A percentile compares a stretch with the other conserved stretches of the same genome.
phyloP scores from a whole-genome alignment of 495 filamentous ascomycete genomes.

The Penicillium pulvis region DNA sequence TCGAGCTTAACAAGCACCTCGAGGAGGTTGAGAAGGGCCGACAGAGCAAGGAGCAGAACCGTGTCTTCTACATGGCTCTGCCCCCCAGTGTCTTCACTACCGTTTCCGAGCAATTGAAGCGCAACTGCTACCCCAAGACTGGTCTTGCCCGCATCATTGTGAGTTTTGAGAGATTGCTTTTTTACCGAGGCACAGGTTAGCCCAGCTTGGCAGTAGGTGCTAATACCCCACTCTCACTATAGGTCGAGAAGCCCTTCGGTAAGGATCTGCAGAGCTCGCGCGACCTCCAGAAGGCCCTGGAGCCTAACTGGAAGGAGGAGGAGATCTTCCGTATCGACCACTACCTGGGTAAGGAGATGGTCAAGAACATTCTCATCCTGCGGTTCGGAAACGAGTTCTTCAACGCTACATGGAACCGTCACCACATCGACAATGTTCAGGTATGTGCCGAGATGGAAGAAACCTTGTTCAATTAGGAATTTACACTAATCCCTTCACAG shows the following conservation, averaged over 20 bases:
- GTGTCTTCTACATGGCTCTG: conserved; percentile 99
- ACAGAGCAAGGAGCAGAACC: conserved; percentile 70
- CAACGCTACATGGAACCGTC: conserved; percentile 97
- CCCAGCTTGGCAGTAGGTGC: not conserved
- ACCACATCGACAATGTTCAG: conserved; percentile 97
- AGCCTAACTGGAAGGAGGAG: conserved; percentile 98
- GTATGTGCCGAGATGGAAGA: conserved; percentile 29
- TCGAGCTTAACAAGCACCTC: conserved; percentile 83
- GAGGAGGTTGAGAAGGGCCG: conserved; percentile 82
- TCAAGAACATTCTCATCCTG: conserved; percentile 99
- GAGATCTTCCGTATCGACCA: conserved; percentile 99
- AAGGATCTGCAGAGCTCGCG: conserved; percentile 95
- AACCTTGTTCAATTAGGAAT: not conserved
- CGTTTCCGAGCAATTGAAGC: conserved; percentile 95
- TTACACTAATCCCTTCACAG: conserved; percentile 34
- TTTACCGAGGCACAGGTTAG: not conserved
- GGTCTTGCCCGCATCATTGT: conserved; percentile 95
- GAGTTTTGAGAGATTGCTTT: conserved; percentile 21
- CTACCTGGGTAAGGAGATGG: conserved; percentile 99
- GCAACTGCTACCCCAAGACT: conserved; percentile 87
- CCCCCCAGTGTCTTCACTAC: conserved; percentile 97
- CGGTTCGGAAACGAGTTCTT: conserved; percentile 99
- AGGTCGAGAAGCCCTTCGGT: conserved; percentile 99
- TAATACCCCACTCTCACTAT: conserved; percentile 15
- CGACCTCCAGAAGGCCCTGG: conserved; percentile 90